Conservation (phyloP, 2,329 filamentous ascomycete genomes). For the Fusarium chaquense region DNA sequence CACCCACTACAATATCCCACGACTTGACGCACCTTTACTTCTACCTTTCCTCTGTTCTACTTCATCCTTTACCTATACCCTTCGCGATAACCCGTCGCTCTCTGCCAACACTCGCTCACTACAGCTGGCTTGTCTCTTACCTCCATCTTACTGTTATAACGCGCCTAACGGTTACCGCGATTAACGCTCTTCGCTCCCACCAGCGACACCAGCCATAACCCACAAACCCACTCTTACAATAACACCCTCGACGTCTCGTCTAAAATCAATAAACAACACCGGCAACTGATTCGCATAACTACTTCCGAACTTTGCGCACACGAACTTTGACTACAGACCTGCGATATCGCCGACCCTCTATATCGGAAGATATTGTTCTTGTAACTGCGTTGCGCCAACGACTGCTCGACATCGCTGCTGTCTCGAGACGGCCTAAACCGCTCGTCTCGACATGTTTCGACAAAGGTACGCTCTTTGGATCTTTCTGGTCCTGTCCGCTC, state of each 20-base stretch:
- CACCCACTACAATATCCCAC: slow-evolving; percentile 42
- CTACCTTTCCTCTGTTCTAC: slow-evolving; percentile 30
- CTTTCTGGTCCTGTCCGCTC: background rate
- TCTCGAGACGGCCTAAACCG: slow-evolving; percentile 35
- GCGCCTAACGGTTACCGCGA: slow-evolving; percentile 35
- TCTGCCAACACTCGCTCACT: slow-evolving; percentile 41
- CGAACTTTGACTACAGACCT: slow-evolving; percentile 16
- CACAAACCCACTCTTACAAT: slow-evolving; percentile 32
- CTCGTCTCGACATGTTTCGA: slow-evolving; percentile 48
- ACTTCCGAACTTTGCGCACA: slow-evolving; percentile 20
- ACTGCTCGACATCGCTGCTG: slow-evolving; percentile 28
- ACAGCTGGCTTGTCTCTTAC: slow-evolving; percentile 30
- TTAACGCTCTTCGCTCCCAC: slow-evolving; percentile 36
- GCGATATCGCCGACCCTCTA: slow-evolving; percentile 13
- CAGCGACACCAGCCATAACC: slow-evolving; percentile 26
- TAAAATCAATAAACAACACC: slow-evolving; percentile 33
- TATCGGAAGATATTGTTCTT: slow-evolving; percentile 14
- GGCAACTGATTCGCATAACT: slow-evolving; percentile 13
- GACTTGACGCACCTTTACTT: slow-evolving; percentile 35
- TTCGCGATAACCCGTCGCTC: slow-evolving; percentile 27
- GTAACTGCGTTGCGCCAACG: slow-evolving; percentile 26
- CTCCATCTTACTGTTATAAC: slow-evolving; percentile 17
- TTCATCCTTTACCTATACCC: slow-evolving; percentile 23
- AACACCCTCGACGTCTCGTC: slow-evolving; percentile 22
- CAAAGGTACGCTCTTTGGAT: slow-evolving; percentile 43